A percentile compares a stretch with the other conserved stretches of the same genome.
Evolutionary conservation across 1,284 basidiomycete genomes (phyloP).

Genomic region (Austroboletus niveus): DNA sequence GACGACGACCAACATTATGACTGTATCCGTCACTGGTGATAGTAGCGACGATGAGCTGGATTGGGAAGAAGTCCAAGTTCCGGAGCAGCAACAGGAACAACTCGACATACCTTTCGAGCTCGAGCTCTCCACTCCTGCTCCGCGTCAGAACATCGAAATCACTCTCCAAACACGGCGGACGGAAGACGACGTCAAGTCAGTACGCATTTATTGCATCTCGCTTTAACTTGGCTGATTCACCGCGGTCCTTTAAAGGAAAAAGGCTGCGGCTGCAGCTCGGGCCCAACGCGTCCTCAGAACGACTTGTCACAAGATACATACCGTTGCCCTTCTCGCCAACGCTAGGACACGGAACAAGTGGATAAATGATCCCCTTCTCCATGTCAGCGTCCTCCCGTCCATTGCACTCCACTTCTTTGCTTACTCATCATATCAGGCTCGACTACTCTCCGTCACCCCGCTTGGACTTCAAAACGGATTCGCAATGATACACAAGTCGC

Average conservation of each 20-base stretch:
- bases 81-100: slow-evolving; percentile 19
- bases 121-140: slow-evolving; percentile 21
- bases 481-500: slow-evolving; percentile 76
- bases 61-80: slow-evolving; percentile 44
- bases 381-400: slow-evolving; percentile 45
- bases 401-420: slow-evolving; percentile 19
- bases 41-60: slow-evolving; percentile 43
- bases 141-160: slow-evolving; percentile 53
- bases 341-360: slow-evolving; percentile 79
- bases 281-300: slow-evolving; percentile 73
- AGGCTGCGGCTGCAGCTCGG: slow-evolving; percentile 40
- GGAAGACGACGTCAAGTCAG: slow-evolving; percentile 35
- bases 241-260: slow-evolving; percentile 41
- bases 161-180: slow-evolving; percentile 49
- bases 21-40: slow-evolving; percentile 12
- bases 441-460: slow-evolving; percentile 83
- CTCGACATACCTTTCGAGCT: slow-evolving; percentile 22
- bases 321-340: slow-evolving; percentile 75
- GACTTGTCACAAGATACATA: slow-evolving; percentile 85
- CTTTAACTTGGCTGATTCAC: slow-evolving; percentile 1
- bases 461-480: slow-evolving; percentile 78
- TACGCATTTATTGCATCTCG: slow-evolving; percentile 8
- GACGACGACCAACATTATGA: slow-evolving; percentile 18
- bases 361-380: slow-evolving; percentile 81
- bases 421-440: slow-evolving; percentile 52